Evolutionary conservation across 495 filamentous ascomycete genomes (phyloP), one percentile per base, ranked within the genome.

Genomic region (Neurospora sp.): DNA sequence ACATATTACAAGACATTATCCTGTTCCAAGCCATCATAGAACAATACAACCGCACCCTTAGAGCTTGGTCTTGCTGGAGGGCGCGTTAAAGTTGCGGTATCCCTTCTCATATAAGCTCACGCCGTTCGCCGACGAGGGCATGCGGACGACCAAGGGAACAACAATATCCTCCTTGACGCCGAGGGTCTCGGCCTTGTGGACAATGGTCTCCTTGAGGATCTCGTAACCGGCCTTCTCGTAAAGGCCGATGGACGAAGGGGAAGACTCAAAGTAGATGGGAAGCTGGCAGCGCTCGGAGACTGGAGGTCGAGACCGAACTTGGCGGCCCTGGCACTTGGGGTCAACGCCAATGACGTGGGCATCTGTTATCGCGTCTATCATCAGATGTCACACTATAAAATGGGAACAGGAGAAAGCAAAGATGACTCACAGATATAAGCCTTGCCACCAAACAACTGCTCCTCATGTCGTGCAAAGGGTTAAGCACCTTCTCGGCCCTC

Each of bases 291-390:
- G 75, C 66, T 86, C 83, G 7, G 82, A 82, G 7, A 27, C 27
- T 27, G 27, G 27, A 80, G 75, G 0, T 77, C 75, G 38, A 85
- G 74, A 20, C 84, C 86, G 83, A 82, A 87, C 69, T 80, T 75
- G 7, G 83, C 76, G 77, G 8, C 85, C 83, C 68, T 87, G 83
- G 68, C 82, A 75, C 18, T 44, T 70, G 35, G 80, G 80, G 42
- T 77, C 70, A 20, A 82, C 76, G 6, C 74, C 78, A 8, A 81
- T 78, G 53, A 81, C 79, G 41, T 82, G 79, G 38, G 73, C 68
- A 69, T 82, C 80, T 80, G 68, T 37, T 40, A 0, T 37, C 9
- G 41, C 22, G 6, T 40, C 16, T 10, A 12, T 40, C 27, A 39
- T 20, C 35, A 6, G 27, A 39, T 7, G 18, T 14, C 40, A 27